Percentiles rank a stretch among this genome's conserved stretches.
Evolutionary conservation across 768 basidiomycete genomes (phyloP).

Genomic region (Calocybe indica): DNA sequence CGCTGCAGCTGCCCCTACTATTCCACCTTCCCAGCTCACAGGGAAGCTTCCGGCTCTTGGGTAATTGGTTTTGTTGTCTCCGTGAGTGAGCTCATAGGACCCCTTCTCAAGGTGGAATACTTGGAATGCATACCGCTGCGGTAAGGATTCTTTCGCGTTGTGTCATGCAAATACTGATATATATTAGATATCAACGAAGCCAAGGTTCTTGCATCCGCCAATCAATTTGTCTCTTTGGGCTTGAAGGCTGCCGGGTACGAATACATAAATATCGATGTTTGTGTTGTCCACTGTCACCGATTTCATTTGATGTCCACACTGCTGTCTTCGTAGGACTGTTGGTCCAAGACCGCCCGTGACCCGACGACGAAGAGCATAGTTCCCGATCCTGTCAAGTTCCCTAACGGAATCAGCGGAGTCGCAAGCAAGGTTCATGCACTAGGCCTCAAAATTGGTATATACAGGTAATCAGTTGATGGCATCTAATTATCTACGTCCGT

Average conservation of each 20-base stretch:
- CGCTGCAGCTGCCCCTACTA: constrained; percentile 31
- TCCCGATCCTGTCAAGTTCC: constrained; percentile 48
- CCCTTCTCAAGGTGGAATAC: constrained; percentile 38
- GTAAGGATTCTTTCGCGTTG: constrained; percentile 14
- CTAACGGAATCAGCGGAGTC: constrained; percentile 40
- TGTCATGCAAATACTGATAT: not conserved
- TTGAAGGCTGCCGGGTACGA: constrained; percentile 43
- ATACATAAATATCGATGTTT: constrained; percentile 47
- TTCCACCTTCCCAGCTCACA: constrained; percentile 30
- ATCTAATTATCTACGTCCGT: not conserved
- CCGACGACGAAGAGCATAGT: constrained; percentile 34
- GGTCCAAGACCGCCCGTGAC: constrained; percentile 36
- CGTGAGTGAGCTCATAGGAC: not conserved
- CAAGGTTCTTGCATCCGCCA: constrained; percentile 40
- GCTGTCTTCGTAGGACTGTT: constrained; percentile 36
- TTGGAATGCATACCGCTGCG: constrained; percentile 45
- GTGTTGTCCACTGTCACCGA: constrained; percentile 6
- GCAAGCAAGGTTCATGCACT: constrained; percentile 39
- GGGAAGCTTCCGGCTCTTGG: constrained; percentile 45
- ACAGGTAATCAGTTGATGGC: constrained; percentile 25
- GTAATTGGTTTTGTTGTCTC: constrained; percentile 13
- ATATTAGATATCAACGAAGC: constrained; percentile 35
- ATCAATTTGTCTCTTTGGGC: constrained; percentile 38
- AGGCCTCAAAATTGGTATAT: constrained; percentile 47
- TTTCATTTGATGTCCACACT: not conserved